phyloP scores from a whole-genome alignment of 1,284 basidiomycete genomes.

The Apiotrichum sp. region DNA sequence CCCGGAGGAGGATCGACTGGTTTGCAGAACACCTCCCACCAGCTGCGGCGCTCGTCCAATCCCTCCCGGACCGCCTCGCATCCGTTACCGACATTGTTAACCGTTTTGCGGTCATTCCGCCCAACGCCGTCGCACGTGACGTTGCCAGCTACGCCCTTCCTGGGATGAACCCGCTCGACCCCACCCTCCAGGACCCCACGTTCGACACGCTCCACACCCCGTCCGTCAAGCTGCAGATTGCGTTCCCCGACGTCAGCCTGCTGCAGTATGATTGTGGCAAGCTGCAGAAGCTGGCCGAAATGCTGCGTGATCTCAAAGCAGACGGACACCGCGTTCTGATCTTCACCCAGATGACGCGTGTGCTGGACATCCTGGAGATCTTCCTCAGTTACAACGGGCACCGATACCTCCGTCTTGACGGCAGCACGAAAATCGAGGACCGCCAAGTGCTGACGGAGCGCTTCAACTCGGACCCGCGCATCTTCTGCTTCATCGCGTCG shows the following conservation, averaged over 20 bases:
- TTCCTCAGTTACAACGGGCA: conserved; percentile 92
- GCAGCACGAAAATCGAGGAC: conserved; percentile 92
- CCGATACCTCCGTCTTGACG: conserved; percentile 86
- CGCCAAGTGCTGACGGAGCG: conserved; percentile 90
- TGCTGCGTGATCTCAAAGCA: conserved; percentile 76
- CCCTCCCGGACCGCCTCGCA: conserved; percentile 58
- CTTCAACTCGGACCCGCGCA: conserved; percentile 86
- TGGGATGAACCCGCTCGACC: conserved; percentile 36
- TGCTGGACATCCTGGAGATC: conserved; percentile 88
- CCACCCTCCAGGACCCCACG: conserved; percentile 36
- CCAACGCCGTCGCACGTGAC: conserved; percentile 70
- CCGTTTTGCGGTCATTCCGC: conserved; percentile 77
- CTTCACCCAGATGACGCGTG: conserved; percentile 95
- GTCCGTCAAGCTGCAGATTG: conserved; percentile 81
- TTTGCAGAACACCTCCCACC: conserved; percentile 46
- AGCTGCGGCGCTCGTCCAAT: conserved; percentile 54
- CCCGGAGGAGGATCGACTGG: conserved; percentile 33
- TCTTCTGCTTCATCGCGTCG: conserved; percentile 91
- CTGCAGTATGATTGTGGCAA: conserved; percentile 97
- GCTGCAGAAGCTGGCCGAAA: conserved; percentile 70
- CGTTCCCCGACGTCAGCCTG: conserved; percentile 84
- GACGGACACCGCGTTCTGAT: conserved; percentile 86
- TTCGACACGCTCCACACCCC: conserved; percentile 68
- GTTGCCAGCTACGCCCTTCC: conserved; percentile 51
- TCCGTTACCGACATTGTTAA: conserved; percentile 58